Conservation (phyloP, 176 grass and related monocot species). For the Guadua angustifolia region DNA sequence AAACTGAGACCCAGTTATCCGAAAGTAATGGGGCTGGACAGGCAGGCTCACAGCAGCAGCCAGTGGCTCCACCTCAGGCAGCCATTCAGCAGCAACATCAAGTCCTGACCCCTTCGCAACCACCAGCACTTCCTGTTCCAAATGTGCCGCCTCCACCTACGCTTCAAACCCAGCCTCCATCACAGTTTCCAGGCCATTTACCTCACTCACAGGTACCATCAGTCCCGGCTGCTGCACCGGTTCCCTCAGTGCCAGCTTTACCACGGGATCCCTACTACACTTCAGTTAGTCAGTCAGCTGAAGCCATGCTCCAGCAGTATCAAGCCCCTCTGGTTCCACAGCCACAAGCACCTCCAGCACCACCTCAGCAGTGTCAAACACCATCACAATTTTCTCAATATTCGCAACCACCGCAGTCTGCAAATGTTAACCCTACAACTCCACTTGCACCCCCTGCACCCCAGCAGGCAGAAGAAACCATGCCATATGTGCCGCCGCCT, state of each 20-base stretch:
- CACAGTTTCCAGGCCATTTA: conserved; percentile 47
- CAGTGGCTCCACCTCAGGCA: conserved; percentile 40
- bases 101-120: conserved; percentile 45
- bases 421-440: conserved; percentile 49
- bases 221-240: conserved; percentile 38
- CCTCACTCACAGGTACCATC: conserved; percentile 54
- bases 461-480: conserved; percentile 62
- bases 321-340: conserved; percentile 54
- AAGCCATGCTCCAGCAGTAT: conserved; percentile 67
- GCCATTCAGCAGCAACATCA: conserved; percentile 52
- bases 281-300: conserved; percentile 49
- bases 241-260: conserved; percentile 43
- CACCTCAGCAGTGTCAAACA: conserved; percentile 52
- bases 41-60: conserved; percentile 31
- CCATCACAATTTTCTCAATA: conserved; percentile 61
- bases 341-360: conserved; percentile 51
- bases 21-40: conserved; percentile 47
- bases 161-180: conserved; percentile 52
- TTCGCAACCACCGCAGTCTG: conserved; percentile 48
- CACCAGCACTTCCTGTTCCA: conserved; percentile 56
- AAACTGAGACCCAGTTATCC: conserved; percentile 32
- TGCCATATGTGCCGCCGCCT: conserved; percentile 54
- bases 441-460: conserved; percentile 44
- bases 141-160: conserved; percentile 68
- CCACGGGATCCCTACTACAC: conserved; percentile 58